Evolutionary conservation across 176 grass and related monocot species (phyloP), one percentile per base, ranked within the genome.

Genomic region (Carex kokanica): DNA sequence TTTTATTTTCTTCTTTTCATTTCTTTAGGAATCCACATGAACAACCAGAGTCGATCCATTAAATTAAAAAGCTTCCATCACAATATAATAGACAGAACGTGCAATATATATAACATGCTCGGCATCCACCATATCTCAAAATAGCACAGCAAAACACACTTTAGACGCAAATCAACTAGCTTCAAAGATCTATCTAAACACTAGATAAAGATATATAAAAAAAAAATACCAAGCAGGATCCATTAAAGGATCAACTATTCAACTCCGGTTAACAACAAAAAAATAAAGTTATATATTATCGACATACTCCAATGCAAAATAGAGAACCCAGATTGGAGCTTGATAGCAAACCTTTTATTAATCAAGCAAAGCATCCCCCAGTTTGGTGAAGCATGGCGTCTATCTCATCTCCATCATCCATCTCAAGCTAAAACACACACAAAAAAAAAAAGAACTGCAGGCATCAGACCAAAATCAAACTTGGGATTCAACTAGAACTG

Each of bases 371-470:
- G 60, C 21, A 29, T 70, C 81, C 81, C 16, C 81, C 81, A 40
- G 41, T 57, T 85, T 85, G 84, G 84, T 85, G 84, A 75, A 85
- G 72, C 84, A 85, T 85, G 10, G 73, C 84, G 6, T 85, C 84
- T 52, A 85, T 85, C 56, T 85, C 84, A 31, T 85, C 84, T 63
- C 84, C 84, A 34, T 85, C 84, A 21, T 85, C 84, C 84, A 85
- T 85, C 20, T 85, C 84, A 85, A 85, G 84, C 84, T 85, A 58
- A 78, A 60, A 60, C 2, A 32, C 15, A 36, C 17, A 60, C 16
- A 29, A 32, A 58, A 58, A 1, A n/a, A 59, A 78, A 11, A 29
- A 78, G 2, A 27, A 54, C 38, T 59, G 24, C 18, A 49, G 32
- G 40, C 24, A 49, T 47, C 8, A 73, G n/a, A 73, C 41, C 65